Conservation (phyloP, 2,329 filamentous ascomycete species). For the Aspergillaceae sp. region DNA sequence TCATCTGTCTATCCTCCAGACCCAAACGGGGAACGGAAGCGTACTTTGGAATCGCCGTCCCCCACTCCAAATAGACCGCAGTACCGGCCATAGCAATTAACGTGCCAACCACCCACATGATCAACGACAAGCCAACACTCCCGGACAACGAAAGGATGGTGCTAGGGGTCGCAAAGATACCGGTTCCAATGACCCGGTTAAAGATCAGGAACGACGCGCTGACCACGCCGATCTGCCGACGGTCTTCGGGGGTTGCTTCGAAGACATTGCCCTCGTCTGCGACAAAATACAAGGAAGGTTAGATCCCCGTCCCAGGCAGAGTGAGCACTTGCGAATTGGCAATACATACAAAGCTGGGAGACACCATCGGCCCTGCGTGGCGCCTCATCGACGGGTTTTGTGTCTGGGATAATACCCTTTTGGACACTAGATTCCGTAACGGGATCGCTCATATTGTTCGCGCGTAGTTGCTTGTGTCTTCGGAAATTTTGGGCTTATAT, state of each 20-base stretch:
- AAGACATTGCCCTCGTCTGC: slow-evolving; percentile 30
- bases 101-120: slow-evolving; percentile 43
- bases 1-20: background rate
- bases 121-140: slow-evolving; percentile 40
- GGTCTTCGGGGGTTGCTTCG: slow-evolving; percentile 26
- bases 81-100: slow-evolving; percentile 40
- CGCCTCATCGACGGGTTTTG: slow-evolving; percentile 16
- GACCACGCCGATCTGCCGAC: slow-evolving; percentile 33
- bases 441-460: slow-evolving; percentile 9
- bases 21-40: background rate
- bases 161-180: slow-evolving; percentile 43
- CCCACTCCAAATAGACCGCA: slow-evolving; percentile 42
- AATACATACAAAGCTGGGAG: slow-evolving; percentile 23
- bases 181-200: slow-evolving; percentile 43
- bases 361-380: slow-evolving; percentile 24
- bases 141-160: slow-evolving; percentile 37
- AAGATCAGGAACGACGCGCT: slow-evolving; percentile 41
- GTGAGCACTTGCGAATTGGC: no score
- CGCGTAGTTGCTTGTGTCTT: background rate
- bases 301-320: no score
- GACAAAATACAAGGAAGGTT: background rate
- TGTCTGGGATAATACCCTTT: slow-evolving; percentile 13
- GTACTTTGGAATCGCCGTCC: slow-evolving; percentile 41
- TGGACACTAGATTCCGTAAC: slow-evolving; percentile 7
- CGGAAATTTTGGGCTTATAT: no score